phyloP scores from a whole-genome alignment of 306 rosid genomes.

The Lathyrus tuberosus region DNA sequence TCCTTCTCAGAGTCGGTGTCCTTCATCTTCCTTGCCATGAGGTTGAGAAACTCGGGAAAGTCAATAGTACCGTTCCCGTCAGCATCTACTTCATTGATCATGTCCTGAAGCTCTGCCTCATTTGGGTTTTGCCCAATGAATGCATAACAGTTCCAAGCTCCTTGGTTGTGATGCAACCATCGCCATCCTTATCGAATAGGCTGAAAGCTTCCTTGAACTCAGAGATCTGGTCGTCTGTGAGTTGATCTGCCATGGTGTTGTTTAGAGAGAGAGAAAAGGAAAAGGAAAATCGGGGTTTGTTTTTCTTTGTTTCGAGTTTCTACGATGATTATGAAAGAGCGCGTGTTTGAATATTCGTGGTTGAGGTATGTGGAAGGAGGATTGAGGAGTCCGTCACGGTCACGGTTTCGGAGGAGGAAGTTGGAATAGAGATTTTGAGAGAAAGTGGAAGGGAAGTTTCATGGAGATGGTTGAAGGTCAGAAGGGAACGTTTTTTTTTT shows the following conservation, averaged over 20 bases:
- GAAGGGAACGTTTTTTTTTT: too few species aligned
- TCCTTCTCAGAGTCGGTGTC: conserved; percentile 89
- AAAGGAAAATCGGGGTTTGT: conserved; percentile 4
- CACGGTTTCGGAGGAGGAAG: too few species aligned
- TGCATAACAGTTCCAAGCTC: conserved; percentile 88
- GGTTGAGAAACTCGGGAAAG: conserved; percentile 62
- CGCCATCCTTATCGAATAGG: conserved; percentile 78
- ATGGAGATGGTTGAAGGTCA: too few species aligned
- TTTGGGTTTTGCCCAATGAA: conserved; percentile 68
- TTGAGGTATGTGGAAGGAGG: too few species aligned
- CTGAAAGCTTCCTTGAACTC: conserved; percentile 83
- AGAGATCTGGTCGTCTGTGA: conserved; percentile 78
- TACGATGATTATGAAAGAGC: not conserved
- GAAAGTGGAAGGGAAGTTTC: too few species aligned
- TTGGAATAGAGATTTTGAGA: too few species aligned
- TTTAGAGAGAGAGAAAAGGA: conserved; percentile 22
- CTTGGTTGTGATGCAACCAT: conserved; percentile 86
- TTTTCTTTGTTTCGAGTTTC: not conserved
- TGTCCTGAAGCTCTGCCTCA: conserved; percentile 67
- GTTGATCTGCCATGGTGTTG: conserved; percentile 67
- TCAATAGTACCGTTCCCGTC: conserved; percentile 67
- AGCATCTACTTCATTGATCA: conserved; percentile 70
- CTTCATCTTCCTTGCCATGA: conserved; percentile 67
- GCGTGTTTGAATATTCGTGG: conserved; percentile 18
- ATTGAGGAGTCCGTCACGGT: too few species aligned